Conservation (phyloP, 192 early-diverging fungal genomes). For the Pilobolus umbonatus region DNA sequence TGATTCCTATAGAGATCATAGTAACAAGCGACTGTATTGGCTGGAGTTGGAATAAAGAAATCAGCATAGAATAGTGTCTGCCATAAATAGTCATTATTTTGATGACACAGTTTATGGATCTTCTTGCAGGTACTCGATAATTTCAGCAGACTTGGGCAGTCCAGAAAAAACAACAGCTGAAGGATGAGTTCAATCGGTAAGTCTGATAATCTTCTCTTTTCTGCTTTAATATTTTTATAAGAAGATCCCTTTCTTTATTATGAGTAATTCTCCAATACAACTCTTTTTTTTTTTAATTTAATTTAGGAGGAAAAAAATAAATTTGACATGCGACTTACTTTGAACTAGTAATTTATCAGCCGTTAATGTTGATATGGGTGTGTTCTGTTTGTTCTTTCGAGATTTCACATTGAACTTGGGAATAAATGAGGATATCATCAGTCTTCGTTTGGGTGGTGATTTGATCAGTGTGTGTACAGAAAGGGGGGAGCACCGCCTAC, state of each 20-base stretch:
- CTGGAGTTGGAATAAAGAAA: not conserved
- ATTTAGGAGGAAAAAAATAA: not conserved
- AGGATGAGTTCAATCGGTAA: slow-evolving; percentile 19
- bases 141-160: slow-evolving; percentile 2
- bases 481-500: slow-evolving; percentile 2
- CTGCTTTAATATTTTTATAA: too few species aligned
- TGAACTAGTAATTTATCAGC: not conserved
- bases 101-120: not conserved
- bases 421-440: slow-evolving; percentile 11
- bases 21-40: not conserved
- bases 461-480: not conserved
- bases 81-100: slow-evolving; percentile 18
- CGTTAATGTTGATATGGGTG: not conserved
- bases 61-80: slow-evolving; percentile 2
- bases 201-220: too few species aligned
- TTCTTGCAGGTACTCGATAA: slow-evolving; percentile 5
- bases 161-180: slow-evolving; percentile 8
- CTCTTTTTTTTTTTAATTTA: too few species aligned
- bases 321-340: not conserved
- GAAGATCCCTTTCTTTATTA: too few species aligned
- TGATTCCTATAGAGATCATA: slow-evolving; percentile 64
- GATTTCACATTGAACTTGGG: not conserved
- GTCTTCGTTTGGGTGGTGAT: slow-evolving; percentile 4
- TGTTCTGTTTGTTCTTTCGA: not conserved
- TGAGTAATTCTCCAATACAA: too few species aligned